Conservation (phyloP, 805 yeast genomes). For the Teunomyces pallodes region DNA sequence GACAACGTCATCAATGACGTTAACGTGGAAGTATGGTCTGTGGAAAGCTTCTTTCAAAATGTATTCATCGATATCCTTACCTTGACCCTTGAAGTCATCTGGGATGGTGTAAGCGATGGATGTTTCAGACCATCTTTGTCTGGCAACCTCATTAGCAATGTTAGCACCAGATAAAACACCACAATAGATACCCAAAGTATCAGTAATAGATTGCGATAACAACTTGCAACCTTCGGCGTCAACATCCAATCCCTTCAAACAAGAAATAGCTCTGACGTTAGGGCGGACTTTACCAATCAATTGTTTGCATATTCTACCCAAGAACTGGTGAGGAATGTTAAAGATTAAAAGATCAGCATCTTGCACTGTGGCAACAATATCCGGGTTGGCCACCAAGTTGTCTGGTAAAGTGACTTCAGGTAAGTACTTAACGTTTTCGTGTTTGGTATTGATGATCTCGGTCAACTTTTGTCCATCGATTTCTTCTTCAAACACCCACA, state of each 20-base stretch:
- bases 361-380: conserved; percentile 67
- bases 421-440: conserved; percentile 92
- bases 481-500: conserved; percentile 96
- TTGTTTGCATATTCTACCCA: conserved; percentile 72
- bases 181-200: conserved; percentile 81
- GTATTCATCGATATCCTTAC: conserved; percentile 67
- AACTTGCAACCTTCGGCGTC: conserved; percentile 80
- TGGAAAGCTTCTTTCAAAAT: conserved; percentile 85
- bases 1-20: conserved; percentile 87
- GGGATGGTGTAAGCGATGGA: conserved; percentile 89
- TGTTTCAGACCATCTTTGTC: conserved; percentile 95
- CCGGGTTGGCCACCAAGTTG: conserved; percentile 88
- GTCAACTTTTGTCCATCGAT: conserved; percentile 78
- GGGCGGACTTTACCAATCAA: conserved; percentile 73
- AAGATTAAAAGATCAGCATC: conserved; percentile 86
- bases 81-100: conserved; percentile 61
- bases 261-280: conserved; percentile 82
- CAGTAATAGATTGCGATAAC: conserved; percentile 74
- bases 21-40: conserved; percentile 96
- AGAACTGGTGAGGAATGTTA: conserved; percentile 96
- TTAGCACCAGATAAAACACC: conserved; percentile 98
- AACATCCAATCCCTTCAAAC: conserved; percentile 94
- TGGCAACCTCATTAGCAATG: conserved; percentile 95
- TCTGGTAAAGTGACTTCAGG: conserved; percentile 84
- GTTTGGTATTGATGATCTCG: conserved; percentile 83